Conservation (phyloP, 176 grass and related monocot species). For the Lolium multiflorum region DNA sequence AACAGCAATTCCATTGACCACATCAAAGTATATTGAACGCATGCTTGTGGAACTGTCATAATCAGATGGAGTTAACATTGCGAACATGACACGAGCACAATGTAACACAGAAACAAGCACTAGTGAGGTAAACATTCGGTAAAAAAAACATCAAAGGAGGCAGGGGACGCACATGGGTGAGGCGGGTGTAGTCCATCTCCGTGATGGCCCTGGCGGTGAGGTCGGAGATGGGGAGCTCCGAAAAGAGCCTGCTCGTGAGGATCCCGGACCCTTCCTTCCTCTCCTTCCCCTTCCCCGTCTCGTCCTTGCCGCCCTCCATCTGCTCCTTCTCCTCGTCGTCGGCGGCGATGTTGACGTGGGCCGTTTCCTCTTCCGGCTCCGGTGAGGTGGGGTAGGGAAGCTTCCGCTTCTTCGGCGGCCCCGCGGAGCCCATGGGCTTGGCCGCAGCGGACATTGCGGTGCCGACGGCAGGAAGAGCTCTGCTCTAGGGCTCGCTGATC, state of each 20-base stretch:
- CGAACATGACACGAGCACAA: too few relatives aligned
- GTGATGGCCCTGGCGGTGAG: constrained; percentile 59
- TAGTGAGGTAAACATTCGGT: too few relatives aligned
- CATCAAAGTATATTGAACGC: background rate
- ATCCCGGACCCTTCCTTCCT: constrained; percentile 11
- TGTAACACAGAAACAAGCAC: too few relatives aligned
- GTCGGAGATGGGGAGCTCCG: constrained; percentile 64
- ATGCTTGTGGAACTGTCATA: background rate
- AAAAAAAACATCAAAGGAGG: too few relatives aligned
- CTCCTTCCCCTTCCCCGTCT: background rate
- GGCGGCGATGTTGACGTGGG: background rate
- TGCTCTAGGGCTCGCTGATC: background rate
- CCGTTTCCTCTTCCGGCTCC: background rate
- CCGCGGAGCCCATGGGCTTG: background rate
- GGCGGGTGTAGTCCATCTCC: constrained; percentile 70
- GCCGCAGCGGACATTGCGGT: background rate
- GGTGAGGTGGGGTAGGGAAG: background rate
- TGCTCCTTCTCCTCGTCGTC: background rate
- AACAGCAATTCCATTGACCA: background rate
- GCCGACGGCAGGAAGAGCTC: background rate
- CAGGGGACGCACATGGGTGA: constrained; percentile 55
- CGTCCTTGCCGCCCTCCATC: background rate
- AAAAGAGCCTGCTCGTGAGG: constrained; percentile 60
- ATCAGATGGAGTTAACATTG: too few relatives aligned
- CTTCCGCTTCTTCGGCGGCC: background rate